Evolutionary conservation across 2,329 filamentous ascomycete species (phyloP).

Genomic region (Penicillium sp.): DNA sequence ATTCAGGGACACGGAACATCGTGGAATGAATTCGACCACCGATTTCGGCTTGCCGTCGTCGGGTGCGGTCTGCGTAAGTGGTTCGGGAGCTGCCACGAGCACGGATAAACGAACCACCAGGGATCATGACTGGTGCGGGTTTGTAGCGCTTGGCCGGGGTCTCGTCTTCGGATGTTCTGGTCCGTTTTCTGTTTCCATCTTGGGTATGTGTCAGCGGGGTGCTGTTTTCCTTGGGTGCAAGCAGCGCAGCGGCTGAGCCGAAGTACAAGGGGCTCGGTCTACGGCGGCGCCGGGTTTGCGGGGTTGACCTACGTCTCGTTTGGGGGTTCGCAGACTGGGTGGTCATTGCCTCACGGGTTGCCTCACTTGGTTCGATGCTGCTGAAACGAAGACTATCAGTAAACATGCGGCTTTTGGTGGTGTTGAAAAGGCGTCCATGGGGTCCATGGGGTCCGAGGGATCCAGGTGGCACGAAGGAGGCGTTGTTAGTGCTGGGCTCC

Average conservation of each 20-base stretch:
- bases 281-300: neutral
- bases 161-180: neutral
- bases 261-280: neutral
- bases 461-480: too few relatives aligned
- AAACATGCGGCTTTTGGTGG: too few relatives aligned
- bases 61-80: slow-evolving; percentile 34
- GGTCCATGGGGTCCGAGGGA: too few relatives aligned
- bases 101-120: slow-evolving; percentile 5
- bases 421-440: too few relatives aligned
- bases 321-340: neutral
- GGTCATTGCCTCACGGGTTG: neutral
- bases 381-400: too few relatives aligned
- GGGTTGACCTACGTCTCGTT: neutral
- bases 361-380: neutral
- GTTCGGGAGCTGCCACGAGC: slow-evolving; percentile 18
- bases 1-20: slow-evolving; percentile 34
- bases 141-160: slow-evolving; percentile 1
- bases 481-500: neutral
- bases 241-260: neutral
- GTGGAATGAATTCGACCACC: slow-evolving; percentile 37
- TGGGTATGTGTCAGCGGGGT: neutral
- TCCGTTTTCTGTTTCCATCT: slow-evolving; percentile 10
- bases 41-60: slow-evolving; percentile 31
- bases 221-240: neutral
- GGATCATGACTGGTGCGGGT: neutral